Base-by-base conservation (phyloP, 2,329 filamentous ascomycete species). In the Fusarium stilboides region DNA sequence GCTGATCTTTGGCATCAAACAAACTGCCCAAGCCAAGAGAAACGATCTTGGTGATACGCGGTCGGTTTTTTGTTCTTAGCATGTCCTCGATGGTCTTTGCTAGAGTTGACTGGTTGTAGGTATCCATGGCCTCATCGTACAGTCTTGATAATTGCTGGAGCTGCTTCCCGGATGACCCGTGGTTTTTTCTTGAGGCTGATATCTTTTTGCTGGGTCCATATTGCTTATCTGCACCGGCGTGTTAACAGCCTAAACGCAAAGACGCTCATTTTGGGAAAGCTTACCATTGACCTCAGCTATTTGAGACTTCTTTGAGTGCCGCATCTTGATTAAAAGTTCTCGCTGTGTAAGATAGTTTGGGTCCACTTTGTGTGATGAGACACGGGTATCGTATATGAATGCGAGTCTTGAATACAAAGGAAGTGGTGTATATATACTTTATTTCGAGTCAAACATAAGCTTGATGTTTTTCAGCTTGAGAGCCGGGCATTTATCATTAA, bases 21-120 rank as follows among this genome's bases (percentile, higher is more conserved):
- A 74, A 33, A 14, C 69, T 74, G 33, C 71, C 71, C 19, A 74
- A 39, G 5, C 71, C 71, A 6, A 74, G 33, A 10, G 71, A 74
- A 5, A 74, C 53, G 4, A 61, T 57, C 33, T 55, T 69, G 8
- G 60, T 74, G 13, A 74, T 62, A 19, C 52, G 55, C 2, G 71
- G 67, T 17, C 64, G 58, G 22, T 49, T 63, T 24, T 73, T 72
- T 1, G 62, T 70, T 13, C 47, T 42, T 2, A 73, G 57, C 60
- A 73, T 67, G 12, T 66, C 68, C 20, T 73, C 52, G 12, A 73
- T 52, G 10, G 59, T 59, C 17, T 55, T 62, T 22, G 71, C 49
- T 6, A 73, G 20, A 2, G 49, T 33, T 6, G 70, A 73, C 34
- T 68, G 47, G 22, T 56, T 47, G 26, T 70, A 73, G 5, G 43